phyloP scores from a whole-genome alignment of 441 rosid species.

The Aleurites moluccanus region DNA sequence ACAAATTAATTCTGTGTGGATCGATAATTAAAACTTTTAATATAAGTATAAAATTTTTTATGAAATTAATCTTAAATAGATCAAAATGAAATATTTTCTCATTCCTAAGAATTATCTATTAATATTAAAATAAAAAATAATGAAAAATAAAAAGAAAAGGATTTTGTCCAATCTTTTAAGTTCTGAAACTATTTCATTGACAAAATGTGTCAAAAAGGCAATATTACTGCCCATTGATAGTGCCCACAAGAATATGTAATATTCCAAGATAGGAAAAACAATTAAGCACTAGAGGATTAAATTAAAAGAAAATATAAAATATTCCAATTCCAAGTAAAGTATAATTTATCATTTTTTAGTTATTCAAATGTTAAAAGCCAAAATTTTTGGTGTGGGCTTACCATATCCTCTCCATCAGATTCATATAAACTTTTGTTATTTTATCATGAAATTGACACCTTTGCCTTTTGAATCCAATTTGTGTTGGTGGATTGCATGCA shows the following conservation, averaged over 20 bases:
- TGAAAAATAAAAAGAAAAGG: no score
- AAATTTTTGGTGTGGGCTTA: constrained; percentile 21
- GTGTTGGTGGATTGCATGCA: constrained; percentile 19
- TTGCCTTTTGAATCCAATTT: constrained; percentile 11
- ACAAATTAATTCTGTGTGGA: no score
- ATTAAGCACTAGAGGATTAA: no score
- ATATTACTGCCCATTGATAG: not conserved
- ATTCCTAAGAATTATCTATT: no score
- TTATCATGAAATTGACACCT: constrained; percentile 16
- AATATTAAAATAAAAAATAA: no score
- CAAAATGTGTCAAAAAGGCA: not conserved
- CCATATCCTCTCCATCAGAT: constrained; percentile 17
- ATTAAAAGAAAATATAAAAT: not conserved
- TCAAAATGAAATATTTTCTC: no score
- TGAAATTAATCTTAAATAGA: no score
- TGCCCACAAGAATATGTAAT: not conserved
- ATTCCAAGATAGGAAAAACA: not conserved
- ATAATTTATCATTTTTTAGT: not conserved
- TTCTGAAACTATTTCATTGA: not conserved
- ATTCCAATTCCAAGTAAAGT: not conserved
- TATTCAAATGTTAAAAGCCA: constrained; percentile 5
- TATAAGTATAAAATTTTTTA: no score
- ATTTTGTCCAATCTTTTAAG: no score
- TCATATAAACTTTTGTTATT: constrained; percentile 3
- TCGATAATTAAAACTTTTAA: no score